These are phyloP conservation scores for Tylopilus sp. DNA, from an alignment of 768 basidiomycete genomes.

Conservation along the genomic window DNA sequence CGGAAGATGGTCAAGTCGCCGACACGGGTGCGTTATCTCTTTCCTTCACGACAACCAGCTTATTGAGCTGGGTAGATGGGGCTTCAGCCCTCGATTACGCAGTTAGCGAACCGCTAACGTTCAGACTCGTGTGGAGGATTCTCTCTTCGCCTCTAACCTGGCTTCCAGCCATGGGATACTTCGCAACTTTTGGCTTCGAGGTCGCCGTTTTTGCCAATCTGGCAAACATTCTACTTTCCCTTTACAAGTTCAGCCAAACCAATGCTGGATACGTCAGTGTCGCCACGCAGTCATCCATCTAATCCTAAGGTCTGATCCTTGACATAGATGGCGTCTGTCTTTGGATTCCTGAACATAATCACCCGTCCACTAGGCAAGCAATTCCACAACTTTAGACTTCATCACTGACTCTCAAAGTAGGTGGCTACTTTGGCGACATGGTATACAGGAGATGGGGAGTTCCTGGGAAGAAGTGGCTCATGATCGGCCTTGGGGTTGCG, in stretches of 20 bases:
- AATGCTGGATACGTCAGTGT: not conserved
- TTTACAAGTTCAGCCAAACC: not conserved
- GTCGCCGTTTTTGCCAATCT: slow-evolving; percentile 2
- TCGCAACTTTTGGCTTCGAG: slow-evolving; percentile 4
- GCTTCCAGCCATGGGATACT: slow-evolving; percentile 1
- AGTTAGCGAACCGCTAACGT: slow-evolving; percentile 1
- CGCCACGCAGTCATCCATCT: not conserved
- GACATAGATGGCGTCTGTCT: not conserved
- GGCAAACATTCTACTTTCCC: not conserved
- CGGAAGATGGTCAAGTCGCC: slow-evolving; percentile 16
- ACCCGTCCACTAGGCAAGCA: not conserved
- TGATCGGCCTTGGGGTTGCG: not conserved
- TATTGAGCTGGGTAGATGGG: slow-evolving; percentile 10
- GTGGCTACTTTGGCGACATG: slow-evolving; percentile 2
- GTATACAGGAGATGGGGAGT: not conserved
- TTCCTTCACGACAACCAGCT: not conserved
- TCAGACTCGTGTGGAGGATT: not conserved
- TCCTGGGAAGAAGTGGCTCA: slow-evolving; percentile 1
- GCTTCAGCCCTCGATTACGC: slow-evolving; percentile 5
- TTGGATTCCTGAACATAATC: not conserved
- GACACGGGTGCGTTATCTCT: not conserved
- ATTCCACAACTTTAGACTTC: not conserved
- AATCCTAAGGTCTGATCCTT: not conserved
- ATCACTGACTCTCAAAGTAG: not conserved
- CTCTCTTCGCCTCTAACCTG: not conserved